These are phyloP conservation scores for Xylaria sp. DNA, from an alignment of 2,329 filamentous ascomycete species.

Conservation along the genomic window DNA sequence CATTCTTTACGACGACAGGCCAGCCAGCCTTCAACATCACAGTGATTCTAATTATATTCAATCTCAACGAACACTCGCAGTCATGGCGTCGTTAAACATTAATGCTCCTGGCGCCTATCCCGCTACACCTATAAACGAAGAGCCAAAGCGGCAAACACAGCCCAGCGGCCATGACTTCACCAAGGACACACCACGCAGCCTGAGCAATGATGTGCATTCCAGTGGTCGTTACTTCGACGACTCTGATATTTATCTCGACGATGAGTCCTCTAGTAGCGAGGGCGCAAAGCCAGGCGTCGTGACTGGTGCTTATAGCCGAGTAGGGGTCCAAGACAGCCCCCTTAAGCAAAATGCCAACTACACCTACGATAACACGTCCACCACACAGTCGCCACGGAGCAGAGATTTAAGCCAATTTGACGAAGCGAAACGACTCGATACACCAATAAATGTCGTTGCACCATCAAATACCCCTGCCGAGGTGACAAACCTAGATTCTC, in stretches of 20 bases:
- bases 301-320: slow-evolving; percentile 41
- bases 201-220: neutral
- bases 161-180: neutral
- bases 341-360: slow-evolving; percentile 12
- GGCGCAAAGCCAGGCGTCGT: slow-evolving; percentile 38
- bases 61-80: slow-evolving; percentile 5
- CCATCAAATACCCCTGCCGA: slow-evolving; percentile 5
- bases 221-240: neutral
- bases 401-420: neutral
- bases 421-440: neutral
- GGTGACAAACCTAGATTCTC: neutral
- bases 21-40: neutral
- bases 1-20: neutral
- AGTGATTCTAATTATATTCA: neutral
- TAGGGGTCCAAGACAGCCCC: slow-evolving; percentile 16
- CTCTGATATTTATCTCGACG: slow-evolving; percentile 1
- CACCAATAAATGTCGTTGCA: neutral
- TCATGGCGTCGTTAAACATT: slow-evolving; percentile 36
- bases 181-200: slow-evolving; percentile 12
- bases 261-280: neutral
- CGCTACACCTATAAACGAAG: slow-evolving; percentile 29
- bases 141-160: slow-evolving; percentile 16
- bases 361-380: slow-evolving; percentile 14
- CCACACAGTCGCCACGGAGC: neutral
- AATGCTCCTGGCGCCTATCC: slow-evolving; percentile 41